phyloP scores from a whole-genome alignment of 805 yeast genomes.

The Priceomyces carsonii region DNA sequence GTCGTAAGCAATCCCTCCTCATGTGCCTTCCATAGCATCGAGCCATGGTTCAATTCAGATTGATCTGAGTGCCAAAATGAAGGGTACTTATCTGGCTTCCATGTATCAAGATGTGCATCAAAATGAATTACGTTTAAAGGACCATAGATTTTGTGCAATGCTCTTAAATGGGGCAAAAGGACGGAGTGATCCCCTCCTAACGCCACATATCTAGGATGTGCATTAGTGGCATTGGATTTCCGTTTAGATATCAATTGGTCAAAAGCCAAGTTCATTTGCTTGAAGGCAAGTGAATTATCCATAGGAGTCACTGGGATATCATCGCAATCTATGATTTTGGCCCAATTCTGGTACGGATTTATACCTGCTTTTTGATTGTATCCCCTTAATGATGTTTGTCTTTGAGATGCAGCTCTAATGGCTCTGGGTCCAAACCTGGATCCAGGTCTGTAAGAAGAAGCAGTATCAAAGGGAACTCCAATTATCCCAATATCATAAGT shows the following conservation, averaged over 20 bases:
- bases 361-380: slow-evolving; percentile 65
- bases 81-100: slow-evolving; percentile 75
- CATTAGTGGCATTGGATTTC: slow-evolving; percentile 18
- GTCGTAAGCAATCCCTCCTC: slow-evolving; percentile 65
- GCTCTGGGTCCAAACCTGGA: slow-evolving; percentile 83
- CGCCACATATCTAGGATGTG: slow-evolving; percentile 65
- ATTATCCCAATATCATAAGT: slow-evolving; percentile 69
- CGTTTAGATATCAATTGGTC: slow-evolving; percentile 55
- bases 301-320: slow-evolving; percentile 61
- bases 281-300: slow-evolving; percentile 54
- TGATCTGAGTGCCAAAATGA: slow-evolving; percentile 59
- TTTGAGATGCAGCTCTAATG: slow-evolving; percentile 64
- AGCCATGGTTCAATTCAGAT: slow-evolving; percentile 74
- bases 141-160: slow-evolving; percentile 61
- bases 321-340: slow-evolving; percentile 54
- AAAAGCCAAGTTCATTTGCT: slow-evolving; percentile 54
- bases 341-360: slow-evolving; percentile 54
- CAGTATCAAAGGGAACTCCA: slow-evolving; percentile 86
- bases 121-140: slow-evolving; percentile 74
- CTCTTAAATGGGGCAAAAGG: slow-evolving; percentile 69
- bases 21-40: slow-evolving; percentile 81
- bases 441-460: slow-evolving; percentile 75
- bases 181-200: slow-evolving; percentile 86
- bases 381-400: slow-evolving; percentile 70
- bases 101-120: slow-evolving; percentile 83